Evolutionary conservation across 306 rosid genomes (phyloP).

Genomic region (Dryas alaskensis): DNA sequence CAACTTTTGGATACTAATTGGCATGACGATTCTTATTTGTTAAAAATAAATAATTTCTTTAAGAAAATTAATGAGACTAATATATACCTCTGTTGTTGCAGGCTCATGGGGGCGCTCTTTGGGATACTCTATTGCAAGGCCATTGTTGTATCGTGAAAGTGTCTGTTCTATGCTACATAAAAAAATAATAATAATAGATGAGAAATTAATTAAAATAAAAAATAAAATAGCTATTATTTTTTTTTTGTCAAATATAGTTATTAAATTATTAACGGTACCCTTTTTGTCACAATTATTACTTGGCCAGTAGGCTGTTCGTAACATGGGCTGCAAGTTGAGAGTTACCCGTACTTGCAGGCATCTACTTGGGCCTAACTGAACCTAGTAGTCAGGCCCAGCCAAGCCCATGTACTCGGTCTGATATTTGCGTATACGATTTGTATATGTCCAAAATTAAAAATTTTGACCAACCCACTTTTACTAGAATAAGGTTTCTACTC

Average conservation of each 20-base stretch:
- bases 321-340: no score
- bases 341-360: no score
- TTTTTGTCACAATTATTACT: no score
- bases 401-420: not conserved
- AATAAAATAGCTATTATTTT: not conserved
- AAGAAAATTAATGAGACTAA: no score
- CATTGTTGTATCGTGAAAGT: conserved; percentile 49
- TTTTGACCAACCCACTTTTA: not conserved
- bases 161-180: conserved; percentile 65
- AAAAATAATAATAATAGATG: conserved; percentile 14
- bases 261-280: not conserved
- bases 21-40: not conserved
- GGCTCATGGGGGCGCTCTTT: conserved; percentile 26
- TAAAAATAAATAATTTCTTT: not conserved
- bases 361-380: no score
- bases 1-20: no score
- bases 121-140: conserved; percentile 22
- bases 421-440: not conserved
- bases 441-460: not conserved
- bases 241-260: not conserved
- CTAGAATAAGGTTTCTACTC: conserved; percentile 16
- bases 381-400: not conserved
- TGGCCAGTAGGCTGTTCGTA: no score
- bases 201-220: not conserved
- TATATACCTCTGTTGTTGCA: not conserved